Conservation (phyloP, 2,329 filamentous ascomycete genomes). For the Aspergillus tamarii region DNA sequence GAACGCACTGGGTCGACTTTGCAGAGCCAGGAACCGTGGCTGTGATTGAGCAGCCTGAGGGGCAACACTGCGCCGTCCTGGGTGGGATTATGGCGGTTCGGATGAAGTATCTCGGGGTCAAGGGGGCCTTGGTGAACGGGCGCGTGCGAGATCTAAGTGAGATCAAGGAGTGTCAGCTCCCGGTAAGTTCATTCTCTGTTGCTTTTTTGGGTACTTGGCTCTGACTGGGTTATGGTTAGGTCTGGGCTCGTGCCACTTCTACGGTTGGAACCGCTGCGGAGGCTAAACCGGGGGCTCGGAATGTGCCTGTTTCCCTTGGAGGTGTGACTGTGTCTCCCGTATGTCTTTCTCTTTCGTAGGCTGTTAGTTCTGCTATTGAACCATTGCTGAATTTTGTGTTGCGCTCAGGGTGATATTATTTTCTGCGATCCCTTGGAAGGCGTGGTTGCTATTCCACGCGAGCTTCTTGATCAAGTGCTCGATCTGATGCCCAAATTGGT, state of each 20-base stretch:
- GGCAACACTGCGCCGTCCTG: conserved; percentile 70
- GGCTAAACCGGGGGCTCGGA: conserved; percentile 44
- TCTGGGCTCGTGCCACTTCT: conserved; percentile 48
- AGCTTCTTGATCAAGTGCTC: conserved; percentile 62
- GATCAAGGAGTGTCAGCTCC: conserved; percentile 58
- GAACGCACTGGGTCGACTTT: conserved; percentile 70
- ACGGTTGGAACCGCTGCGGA: conserved; percentile 51
- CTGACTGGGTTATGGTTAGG: conserved; percentile 31
- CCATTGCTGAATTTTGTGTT: neutral
- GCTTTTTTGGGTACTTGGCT: neutral
- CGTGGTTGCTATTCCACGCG: conserved; percentile 67
- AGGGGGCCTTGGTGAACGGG: conserved; percentile 68
- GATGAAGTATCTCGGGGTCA: conserved; percentile 65
- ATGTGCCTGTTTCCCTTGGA: conserved; percentile 44
- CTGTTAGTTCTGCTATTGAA: neutral
- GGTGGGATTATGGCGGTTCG: conserved; percentile 77
- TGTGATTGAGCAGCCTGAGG: conserved; percentile 66
- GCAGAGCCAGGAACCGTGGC: conserved; percentile 63
- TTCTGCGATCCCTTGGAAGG: conserved; percentile 72
- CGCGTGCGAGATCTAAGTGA: conserved; percentile 68
- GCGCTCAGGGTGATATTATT: conserved; percentile 63
- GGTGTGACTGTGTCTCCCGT: conserved; percentile 49
- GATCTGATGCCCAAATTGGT: conserved; percentile 60
- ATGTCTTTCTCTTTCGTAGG: conserved; percentile 18
- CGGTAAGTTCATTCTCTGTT: conserved; percentile 49